These are phyloP conservation scores for Ustilago shanxiensis DNA, from an alignment of 1,284 basidiomycete species.

Conservation along the genomic window DNA sequence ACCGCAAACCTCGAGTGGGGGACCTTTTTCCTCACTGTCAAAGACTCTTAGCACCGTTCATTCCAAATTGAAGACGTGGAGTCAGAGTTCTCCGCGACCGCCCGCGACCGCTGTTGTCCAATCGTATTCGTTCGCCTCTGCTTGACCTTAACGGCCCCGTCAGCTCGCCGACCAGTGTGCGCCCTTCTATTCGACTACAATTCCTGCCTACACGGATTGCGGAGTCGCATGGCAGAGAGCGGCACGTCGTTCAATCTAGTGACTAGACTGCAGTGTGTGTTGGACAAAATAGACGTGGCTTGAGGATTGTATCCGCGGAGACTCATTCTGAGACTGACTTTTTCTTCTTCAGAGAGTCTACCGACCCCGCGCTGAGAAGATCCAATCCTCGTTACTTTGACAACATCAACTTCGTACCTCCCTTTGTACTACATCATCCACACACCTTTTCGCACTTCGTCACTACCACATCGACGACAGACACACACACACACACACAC, in stretches of 20 bases:
- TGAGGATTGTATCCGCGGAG: neutral
- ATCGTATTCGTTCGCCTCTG: slow-evolving; percentile 16
- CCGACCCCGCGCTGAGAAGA: slow-evolving; percentile 35
- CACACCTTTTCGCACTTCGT: slow-evolving; percentile 14
- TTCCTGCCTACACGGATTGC: neutral
- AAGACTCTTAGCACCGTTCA: too few relatives aligned
- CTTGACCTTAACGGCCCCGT: neutral
- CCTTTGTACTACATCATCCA: slow-evolving; percentile 17
- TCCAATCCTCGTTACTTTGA: neutral
- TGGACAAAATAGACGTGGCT: neutral
- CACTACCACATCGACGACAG: slow-evolving; percentile 15
- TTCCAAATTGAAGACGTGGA: neutral
- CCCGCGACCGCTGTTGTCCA: slow-evolving; percentile 21
- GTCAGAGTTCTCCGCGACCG: slow-evolving; percentile 23
- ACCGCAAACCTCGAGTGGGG: slow-evolving; percentile 8
- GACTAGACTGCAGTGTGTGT: neutral
- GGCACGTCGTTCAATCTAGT: neutral
- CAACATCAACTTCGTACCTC: neutral
- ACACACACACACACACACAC: too few relatives aligned
- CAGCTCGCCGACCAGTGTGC: neutral
- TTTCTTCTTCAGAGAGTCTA: neutral
- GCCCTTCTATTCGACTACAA: neutral
- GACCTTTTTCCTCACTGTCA: neutral
- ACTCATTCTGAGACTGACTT: neutral
- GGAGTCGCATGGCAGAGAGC: slow-evolving; percentile 9